phyloP scores from a whole-genome alignment of 192 early-diverging fungal species.

The Rhizoclosmatium sp. region DNA sequence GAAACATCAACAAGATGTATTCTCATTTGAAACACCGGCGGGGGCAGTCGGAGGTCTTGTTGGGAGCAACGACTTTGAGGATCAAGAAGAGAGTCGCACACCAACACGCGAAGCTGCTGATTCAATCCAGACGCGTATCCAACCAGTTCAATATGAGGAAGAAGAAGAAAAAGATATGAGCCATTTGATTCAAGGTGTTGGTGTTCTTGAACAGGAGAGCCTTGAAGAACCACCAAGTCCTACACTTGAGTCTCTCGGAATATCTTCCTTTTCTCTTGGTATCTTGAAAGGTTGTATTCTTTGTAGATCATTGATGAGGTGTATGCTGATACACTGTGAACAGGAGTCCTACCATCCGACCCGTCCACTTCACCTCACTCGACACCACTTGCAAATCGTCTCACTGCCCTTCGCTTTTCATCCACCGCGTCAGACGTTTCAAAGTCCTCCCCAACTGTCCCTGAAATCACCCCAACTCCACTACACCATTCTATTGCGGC shows the following conservation, averaged over 20 bases:
- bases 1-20: background rate
- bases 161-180: background rate
- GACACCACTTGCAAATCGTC: background rate
- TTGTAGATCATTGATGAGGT: background rate
- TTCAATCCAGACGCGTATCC: background rate
- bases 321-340: background rate
- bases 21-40: conserved; percentile 8
- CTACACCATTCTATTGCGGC: conserved; percentile 18
- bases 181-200: background rate
- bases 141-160: background rate
- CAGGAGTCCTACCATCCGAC: background rate
- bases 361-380: background rate
- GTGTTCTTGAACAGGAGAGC: background rate
- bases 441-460: conserved; percentile 19
- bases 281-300: conserved; percentile 13
- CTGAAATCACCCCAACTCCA: conserved; percentile 32
- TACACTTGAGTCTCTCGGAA: conserved; percentile 23
- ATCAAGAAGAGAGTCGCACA: background rate
- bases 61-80: conserved; percentile 27
- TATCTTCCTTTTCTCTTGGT: conserved; percentile 11
- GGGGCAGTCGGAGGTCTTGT: conserved; percentile 14
- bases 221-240: conserved; percentile 23
- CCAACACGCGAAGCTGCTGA: background rate
- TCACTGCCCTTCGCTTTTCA: background rate
- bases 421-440: background rate